Evolutionary conservation across 768 basidiomycete species (phyloP).

Genomic region (Amanita exitialis): DNA sequence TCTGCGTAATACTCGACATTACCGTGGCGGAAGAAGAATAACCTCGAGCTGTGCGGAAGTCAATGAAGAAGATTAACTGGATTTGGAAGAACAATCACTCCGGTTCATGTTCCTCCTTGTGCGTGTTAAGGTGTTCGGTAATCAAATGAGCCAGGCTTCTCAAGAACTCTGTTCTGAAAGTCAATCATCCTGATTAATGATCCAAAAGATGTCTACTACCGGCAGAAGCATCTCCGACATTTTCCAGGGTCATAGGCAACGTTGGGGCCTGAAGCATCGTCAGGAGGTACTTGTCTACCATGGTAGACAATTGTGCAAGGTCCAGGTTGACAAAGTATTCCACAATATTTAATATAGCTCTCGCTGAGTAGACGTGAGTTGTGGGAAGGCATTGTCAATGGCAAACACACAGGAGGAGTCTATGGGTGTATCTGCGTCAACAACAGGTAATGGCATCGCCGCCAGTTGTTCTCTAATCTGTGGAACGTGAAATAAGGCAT

Average conservation of each 20-base stretch:
- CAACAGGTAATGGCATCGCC: constrained; percentile 19
- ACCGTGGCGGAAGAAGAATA: constrained; percentile 52
- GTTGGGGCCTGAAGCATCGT: constrained; percentile 33
- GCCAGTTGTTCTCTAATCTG: constrained; percentile 46
- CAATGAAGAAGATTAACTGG: background rate
- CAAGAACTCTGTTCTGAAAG: background rate
- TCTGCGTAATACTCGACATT: constrained; percentile 24
- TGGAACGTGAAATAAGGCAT: constrained; percentile 59
- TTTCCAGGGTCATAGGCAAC: constrained; percentile 17
- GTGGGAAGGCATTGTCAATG: background rate
- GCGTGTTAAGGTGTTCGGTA: constrained; percentile 31
- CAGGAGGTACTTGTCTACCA: constrained; percentile 43
- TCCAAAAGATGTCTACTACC: constrained; percentile 16
- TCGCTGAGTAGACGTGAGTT: constrained; percentile 21
- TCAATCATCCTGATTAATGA: background rate
- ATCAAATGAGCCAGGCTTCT: constrained; percentile 14
- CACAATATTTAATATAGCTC: constrained; percentile 43
- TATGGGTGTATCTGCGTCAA: constrained; percentile 14
- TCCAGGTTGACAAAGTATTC: constrained; percentile 68
- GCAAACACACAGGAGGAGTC: constrained; percentile 19
- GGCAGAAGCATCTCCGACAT: constrained; percentile 29
- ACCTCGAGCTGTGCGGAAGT: constrained; percentile 18
- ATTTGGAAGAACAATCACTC: constrained; percentile 17
- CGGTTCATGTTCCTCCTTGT: constrained; percentile 23
- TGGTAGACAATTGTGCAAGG: constrained; percentile 44